Conservation (phyloP, 2,329 filamentous ascomycete genomes). For the Trichoderma sp. region DNA sequence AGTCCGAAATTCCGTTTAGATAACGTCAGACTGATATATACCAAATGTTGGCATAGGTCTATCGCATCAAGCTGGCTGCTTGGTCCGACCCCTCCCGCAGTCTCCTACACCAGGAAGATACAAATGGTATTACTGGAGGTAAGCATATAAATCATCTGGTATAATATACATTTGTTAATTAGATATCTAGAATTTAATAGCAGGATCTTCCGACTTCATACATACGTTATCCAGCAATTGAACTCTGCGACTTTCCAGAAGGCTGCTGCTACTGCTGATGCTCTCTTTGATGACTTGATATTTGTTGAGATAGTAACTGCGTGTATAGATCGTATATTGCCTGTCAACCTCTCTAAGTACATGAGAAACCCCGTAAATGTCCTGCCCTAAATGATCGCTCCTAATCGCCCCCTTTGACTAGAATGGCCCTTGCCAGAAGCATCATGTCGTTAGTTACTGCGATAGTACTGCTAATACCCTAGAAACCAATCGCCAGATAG, state of each 20-base stretch:
- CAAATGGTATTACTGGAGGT: no score
- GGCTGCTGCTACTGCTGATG: neutral
- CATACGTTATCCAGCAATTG: no score
- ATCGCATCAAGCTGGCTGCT: no score
- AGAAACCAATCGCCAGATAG: neutral
- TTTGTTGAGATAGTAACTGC: neutral
- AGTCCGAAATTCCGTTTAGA: no score
- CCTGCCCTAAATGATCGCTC: neutral
- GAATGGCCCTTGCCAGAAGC: neutral
- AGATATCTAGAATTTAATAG: neutral
- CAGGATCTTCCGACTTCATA: no score
- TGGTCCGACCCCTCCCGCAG: no score
- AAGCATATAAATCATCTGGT: no score
- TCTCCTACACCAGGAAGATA: no score
- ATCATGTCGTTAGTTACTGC: neutral
- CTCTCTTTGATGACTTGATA: neutral
- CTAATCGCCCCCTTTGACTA: neutral
- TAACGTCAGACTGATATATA: no score
- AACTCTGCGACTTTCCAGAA: neutral
- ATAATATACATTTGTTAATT: neutral
- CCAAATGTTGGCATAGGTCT: no score
- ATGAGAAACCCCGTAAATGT: neutral
- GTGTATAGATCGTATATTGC: neutral
- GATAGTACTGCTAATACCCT: neutral
- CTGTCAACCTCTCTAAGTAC: neutral